These are phyloP conservation scores for Mycena belliarum DNA, from an alignment of 768 basidiomycete species.

Conservation along the genomic window DNA sequence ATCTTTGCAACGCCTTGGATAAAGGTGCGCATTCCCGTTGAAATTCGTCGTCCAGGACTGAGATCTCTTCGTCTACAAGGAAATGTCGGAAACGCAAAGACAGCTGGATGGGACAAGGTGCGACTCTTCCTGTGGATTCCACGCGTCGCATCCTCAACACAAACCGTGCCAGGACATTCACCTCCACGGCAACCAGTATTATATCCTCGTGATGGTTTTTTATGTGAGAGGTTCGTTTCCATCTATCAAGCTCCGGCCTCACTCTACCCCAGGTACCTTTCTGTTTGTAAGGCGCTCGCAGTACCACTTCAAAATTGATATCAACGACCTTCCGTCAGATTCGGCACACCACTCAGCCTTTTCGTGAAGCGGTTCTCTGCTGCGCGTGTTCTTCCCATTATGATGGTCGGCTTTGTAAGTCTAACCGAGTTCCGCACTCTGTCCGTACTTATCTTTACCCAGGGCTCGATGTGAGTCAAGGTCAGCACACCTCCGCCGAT, in stretches of 20 bases:
- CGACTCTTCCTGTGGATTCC: background rate
- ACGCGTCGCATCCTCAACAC: background rate
- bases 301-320: background rate
- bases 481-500: background rate
- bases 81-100: conserved; percentile 54
- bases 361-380: conserved; percentile 51
- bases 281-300: conserved; percentile 38
- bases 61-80: conserved; percentile 28
- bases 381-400: conserved; percentile 45
- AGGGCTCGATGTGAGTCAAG: conserved; percentile 43
- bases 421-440: background rate
- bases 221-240: conserved; percentile 32
- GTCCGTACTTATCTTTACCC: background rate
- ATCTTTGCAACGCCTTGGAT: conserved; percentile 50
- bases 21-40: conserved; percentile 27
- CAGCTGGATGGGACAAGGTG: conserved; percentile 51
- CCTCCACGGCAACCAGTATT: conserved; percentile 51
- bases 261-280: conserved; percentile 38
- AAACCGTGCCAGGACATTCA: conserved; percentile 36
- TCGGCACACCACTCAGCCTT: conserved; percentile 51
- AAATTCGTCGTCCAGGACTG: background rate
- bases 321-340: conserved; percentile 28
- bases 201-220: conserved; percentile 50
- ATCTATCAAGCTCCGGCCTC: background rate
- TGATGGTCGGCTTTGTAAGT: conserved; percentile 54